phyloP scores from a whole-genome alignment of 78 protist species.

The Mastigamoeba balamuthi region DNA sequence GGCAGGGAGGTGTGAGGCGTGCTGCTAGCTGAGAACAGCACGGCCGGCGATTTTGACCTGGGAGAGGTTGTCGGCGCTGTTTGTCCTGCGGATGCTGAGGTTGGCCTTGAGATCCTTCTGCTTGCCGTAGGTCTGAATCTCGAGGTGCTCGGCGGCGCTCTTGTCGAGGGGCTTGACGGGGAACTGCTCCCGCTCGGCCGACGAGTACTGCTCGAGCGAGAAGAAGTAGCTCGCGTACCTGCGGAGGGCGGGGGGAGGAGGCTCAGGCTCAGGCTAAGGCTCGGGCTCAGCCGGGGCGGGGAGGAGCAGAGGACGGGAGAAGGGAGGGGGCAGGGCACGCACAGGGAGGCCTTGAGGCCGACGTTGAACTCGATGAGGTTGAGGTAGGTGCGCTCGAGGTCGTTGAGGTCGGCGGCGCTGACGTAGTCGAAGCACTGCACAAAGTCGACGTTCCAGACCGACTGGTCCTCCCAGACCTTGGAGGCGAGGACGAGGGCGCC shows the following conservation, averaged over 20 bases:
- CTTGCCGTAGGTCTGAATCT: no score
- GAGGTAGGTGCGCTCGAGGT: background rate
- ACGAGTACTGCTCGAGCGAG: background rate
- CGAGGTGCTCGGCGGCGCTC: background rate
- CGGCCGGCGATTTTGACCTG: no score
- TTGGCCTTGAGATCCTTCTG: no score
- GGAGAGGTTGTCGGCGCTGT: no score
- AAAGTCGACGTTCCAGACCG: slow-evolving; percentile 16
- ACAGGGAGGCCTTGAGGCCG: background rate
- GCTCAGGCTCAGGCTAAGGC: background rate
- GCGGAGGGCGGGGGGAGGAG: background rate
- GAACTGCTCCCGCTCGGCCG: background rate
- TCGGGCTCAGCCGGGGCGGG: no score
- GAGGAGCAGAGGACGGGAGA: no score
- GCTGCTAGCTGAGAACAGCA: no score
- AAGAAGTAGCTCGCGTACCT: background rate
- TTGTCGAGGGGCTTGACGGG: background rate
- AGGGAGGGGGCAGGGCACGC: background rate
- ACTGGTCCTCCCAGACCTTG: slow-evolving; percentile 7
- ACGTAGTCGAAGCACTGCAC: background rate
- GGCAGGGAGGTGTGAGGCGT: no score
- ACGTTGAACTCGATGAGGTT: slow-evolving; percentile 13
- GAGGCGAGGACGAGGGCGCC: background rate
- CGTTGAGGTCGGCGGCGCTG: slow-evolving; percentile 1
- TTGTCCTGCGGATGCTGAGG: no score